phyloP scores from a whole-genome alignment of 1,139 yeast species.

The Geotrichum klebahnii region DNA sequence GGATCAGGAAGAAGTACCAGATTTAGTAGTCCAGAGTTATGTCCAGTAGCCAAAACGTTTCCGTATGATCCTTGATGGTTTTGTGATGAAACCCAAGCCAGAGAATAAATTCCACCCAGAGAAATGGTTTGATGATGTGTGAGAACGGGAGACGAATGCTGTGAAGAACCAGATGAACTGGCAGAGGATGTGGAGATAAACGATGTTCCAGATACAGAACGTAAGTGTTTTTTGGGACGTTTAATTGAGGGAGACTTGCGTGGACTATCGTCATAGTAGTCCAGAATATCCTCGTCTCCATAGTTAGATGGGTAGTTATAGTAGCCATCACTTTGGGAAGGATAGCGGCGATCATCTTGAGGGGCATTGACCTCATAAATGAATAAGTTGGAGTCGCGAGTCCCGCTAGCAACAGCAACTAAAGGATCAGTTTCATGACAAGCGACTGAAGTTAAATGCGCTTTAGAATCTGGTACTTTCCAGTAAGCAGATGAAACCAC shows the following conservation, averaged over 20 bases:
- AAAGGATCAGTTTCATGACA: slow-evolving; percentile 43
- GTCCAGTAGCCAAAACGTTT: slow-evolving; percentile 59
- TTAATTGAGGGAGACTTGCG: not conserved
- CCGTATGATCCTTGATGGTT: slow-evolving; percentile 37
- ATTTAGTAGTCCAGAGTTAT: slow-evolving; percentile 64
- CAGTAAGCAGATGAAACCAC: slow-evolving; percentile 46
- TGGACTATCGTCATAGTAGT: not conserved
- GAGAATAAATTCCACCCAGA: slow-evolving; percentile 60
- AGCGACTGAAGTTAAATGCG: slow-evolving; percentile 57
- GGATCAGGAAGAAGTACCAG: slow-evolving; percentile 62
- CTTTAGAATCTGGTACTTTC: slow-evolving; percentile 60
- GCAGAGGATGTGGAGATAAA: slow-evolving; percentile 5
- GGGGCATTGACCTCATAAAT: slow-evolving; percentile 54
- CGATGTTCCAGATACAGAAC: slow-evolving; percentile 17
- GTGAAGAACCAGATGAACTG: slow-evolving; percentile 7
- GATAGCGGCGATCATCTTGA: slow-evolving; percentile 27
- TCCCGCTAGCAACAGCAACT: slow-evolving; percentile 65
- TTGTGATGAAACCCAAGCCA: slow-evolving; percentile 56
- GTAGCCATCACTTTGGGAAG: slow-evolving; percentile 5
- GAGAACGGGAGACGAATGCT: slow-evolving; percentile 38
- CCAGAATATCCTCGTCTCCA: slow-evolving; percentile 14
- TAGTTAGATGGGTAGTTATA: slow-evolving; percentile 8
- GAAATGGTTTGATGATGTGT: slow-evolving; percentile 74
- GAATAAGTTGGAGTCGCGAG: slow-evolving; percentile 52
- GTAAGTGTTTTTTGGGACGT: slow-evolving; percentile 25